Evolutionary conservation across 495 filamentous ascomycete genomes (phyloP), one percentile per base, ranked within the genome.

Genomic region (Viridothelium virens): DNA sequence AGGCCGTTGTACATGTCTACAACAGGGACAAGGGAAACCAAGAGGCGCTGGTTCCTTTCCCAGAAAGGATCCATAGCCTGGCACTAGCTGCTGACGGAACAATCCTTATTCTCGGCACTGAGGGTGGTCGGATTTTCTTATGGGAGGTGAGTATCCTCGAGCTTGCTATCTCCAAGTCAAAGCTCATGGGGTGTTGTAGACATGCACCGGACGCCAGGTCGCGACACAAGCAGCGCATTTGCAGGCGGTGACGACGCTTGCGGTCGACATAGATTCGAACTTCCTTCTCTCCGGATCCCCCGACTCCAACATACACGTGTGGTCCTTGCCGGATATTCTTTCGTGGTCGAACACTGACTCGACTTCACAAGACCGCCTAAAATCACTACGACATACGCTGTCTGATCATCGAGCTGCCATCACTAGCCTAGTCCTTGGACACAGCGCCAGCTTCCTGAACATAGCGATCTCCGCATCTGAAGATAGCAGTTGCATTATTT

Each of bases 1-100:
- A 97, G 76, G 91, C 91, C 1, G 87, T 95, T 38, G 81, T 98
- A 5, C 91, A 97, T 78, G 89, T 98, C 63, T 97, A 96, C 74
- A 90, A 84, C 63, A 83, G 91, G 61, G 82, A 87, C 64, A 89
- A 89, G 59, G 89, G 89, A 16, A 94, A 89, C 69, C 89, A 95
- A 72, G 93, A 97, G 76, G 88, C 90, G 6, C 80, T 89, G 31
- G 85, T 96, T 10, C 89, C 91, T 2, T 96, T 97, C 67, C 87
- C 85, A 6, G 92, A 96, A 77, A 85, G 87, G 70, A 91, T 94
- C 73, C 89, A 83, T 70, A 90, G 88, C 78, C 76, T 93, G 66
- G 78, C 83, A 6, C 74, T 87, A 31, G 84, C 82, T n/a, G 81
- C 80, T 39, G 72, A 82, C 74, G 65, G 78, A 80, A 76, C 81